Base-by-base conservation (phyloP, 306 rosid species). In the Lagenaria siceraria region DNA sequence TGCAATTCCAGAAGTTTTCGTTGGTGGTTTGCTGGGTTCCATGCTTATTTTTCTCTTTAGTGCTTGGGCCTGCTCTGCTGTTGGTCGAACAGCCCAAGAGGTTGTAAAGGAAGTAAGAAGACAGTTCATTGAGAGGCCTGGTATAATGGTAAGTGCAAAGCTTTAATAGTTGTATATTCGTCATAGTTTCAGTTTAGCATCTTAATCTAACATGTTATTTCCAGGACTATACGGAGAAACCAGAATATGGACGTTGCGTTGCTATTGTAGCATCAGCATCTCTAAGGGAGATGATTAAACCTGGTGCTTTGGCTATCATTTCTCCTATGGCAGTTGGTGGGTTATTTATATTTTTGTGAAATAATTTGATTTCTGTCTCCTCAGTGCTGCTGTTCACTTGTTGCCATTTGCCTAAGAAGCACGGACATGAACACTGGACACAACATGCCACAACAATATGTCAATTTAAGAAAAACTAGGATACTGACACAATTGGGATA, bases 61-160 rank as follows among this genome's bases (percentile, higher is more conserved):
- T 78, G 97, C 93, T 33, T 95, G 97, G 99, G 97, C 97, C 24
- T 95, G 99, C 79, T 78, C 99, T 77, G 97, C 99, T 62, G 97
- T 95, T 78, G 97, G 99, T 78, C 89, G 97, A 82, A 95, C 99
- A 85, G 97, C 99, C 42, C 97, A 95, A 83, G 99, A 95, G 86
- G 97, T 95, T 86, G 97, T 95, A 77, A 92, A 87, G 78, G 99
- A 95, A 95, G 99, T 95, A 27, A 86, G 99, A 83, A 85, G 97
- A 84, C 99, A 95, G 82, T 95, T 95, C 85, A 90, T 95, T 85
- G 97, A 95, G 89, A 88, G 97, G 90, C 99, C 97, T 78, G 97
- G 99, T 82, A 95, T 95, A 85, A 95, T 95, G 99, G 99, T 95
- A 80, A 82, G 99, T 85, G 75, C 64, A 15, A 76, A 66, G 60